Base-by-base conservation (phyloP, 192 early-diverging fungal species). In the Backusella mclennaniae region DNA sequence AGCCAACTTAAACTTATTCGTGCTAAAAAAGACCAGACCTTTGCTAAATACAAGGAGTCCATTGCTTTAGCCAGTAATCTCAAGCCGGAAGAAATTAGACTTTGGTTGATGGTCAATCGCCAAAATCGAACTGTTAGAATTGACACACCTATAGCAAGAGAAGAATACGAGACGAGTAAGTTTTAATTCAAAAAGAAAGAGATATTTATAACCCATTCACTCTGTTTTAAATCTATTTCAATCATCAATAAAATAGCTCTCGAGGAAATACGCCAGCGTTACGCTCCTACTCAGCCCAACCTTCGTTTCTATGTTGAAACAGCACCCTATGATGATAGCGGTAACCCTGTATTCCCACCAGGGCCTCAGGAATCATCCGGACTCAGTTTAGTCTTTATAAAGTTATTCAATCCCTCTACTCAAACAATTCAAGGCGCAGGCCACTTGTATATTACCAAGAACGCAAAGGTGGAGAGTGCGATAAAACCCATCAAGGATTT, bases 111-210 rank as follows among this genome's bases (percentile, higher is more conserved):
- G 76, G 91, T 95, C 17, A 92, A 92, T 21, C 91, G 98, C 5
- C 91, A 96, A 80, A 99, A 99, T 86, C 92, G 92, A 80, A 98
- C 98, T 4, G 77, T 95, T 26, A 89, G 98, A 44, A 93, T 93
- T 9, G 96, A 98, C 76, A 52, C 81, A n/a, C 90, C 93, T 19
- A 87, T 93, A 67, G 77, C 85, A 15, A 42, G 77, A 7, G 85
- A 91, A 59, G 69, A 79, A 63, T 52, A 80, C 41, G 76, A 75
- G 15, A 68, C 63, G 1, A 74, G 89, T 93, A 85, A 73, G 87
- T 77, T 42, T 7, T 77, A 17, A 14, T 4, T 4, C 19, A 14
- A 31, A 33, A 3, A 53, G 66, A 63, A 23, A 71, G n/a, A 21
- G n/a, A 6, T 3, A 1, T 53, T 49, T 3, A 56, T 63, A 33